Percentiles rank a stretch among this genome's conserved stretches.
Evolutionary conservation across 2,329 filamentous ascomycete species (phyloP).

Genomic region (Ceratocystis colombiana): DNA sequence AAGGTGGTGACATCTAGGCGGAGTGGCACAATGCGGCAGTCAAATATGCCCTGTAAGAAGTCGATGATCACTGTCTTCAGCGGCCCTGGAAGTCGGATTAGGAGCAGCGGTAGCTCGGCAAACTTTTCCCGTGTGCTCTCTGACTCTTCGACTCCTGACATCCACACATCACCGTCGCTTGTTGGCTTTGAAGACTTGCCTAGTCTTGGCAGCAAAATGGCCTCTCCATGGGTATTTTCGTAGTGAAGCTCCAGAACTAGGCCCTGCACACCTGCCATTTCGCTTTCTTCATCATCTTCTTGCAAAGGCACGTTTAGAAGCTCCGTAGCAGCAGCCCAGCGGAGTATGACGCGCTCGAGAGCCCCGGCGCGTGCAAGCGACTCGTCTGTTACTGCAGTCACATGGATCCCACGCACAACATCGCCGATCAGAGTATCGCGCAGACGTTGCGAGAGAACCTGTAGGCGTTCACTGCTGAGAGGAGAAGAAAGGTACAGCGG

Average conservation of each 20-base stretch:
- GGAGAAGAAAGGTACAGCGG: conserved; percentile 36
- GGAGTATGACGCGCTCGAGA: conserved; percentile 40
- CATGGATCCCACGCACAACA: conserved; percentile 50
- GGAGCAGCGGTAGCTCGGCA: conserved; percentile 41
- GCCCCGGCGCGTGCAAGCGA: conserved; percentile 36
- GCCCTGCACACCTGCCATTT: conserved; percentile 26
- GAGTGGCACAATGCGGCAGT: conserved; percentile 45
- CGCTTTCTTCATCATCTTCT: conserved; percentile 18
- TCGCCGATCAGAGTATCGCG: conserved; percentile 49
- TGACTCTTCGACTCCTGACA: conserved; percentile 8
- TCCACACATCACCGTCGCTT: not conserved
- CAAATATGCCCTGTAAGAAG: conserved; percentile 46
- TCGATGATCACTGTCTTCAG: conserved; percentile 42
- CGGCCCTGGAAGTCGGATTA: conserved; percentile 46
- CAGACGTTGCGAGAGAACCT: conserved; percentile 39
- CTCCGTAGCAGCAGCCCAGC: conserved; percentile 35
- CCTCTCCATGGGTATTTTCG: conserved; percentile 44
- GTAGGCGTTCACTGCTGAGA: conserved; percentile 36
- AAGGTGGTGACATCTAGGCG: conserved; percentile 43
- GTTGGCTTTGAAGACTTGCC: not conserved
- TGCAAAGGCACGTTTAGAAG: conserved; percentile 14
- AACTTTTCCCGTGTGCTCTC: conserved; percentile 32
- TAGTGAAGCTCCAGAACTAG: conserved; percentile 44
- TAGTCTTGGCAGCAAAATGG: conserved; percentile 40
- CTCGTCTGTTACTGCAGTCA: conserved; percentile 37